These are phyloP conservation scores for Sporormia fimetaria DNA, from an alignment of 495 filamentous ascomycete genomes.

Conservation along the genomic window DNA sequence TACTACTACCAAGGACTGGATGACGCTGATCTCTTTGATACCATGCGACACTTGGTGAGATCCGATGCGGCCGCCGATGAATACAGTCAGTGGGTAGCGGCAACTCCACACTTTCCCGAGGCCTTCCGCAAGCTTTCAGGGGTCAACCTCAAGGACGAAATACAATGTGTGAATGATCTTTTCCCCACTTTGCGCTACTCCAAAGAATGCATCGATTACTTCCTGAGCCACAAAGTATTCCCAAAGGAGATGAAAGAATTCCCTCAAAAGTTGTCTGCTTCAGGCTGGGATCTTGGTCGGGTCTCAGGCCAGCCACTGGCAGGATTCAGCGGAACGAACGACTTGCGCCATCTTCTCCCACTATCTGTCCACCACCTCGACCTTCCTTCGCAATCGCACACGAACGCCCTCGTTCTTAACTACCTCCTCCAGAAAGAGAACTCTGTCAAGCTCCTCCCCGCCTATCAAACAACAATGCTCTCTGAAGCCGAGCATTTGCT, in stretches of 20 bases:
- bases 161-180: constrained; percentile 31
- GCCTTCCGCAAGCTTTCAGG: constrained; percentile 39
- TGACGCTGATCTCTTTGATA: constrained; percentile 40
- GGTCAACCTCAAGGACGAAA: constrained; percentile 49
- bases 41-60: constrained; percentile 41
- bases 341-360: constrained; percentile 48
- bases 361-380: constrained; percentile 46
- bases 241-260: constrained; percentile 54
- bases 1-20: constrained; percentile 59
- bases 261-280: constrained; percentile 52
- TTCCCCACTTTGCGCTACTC: constrained; percentile 44
- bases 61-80: constrained; percentile 43
- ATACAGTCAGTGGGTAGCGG: constrained; percentile 13
- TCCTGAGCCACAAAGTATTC: constrained; percentile 51
- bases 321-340: constrained; percentile 66
- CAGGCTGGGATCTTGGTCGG: constrained; percentile 56
- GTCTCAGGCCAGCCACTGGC: constrained; percentile 41
- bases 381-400: constrained; percentile 44
- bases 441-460: constrained; percentile 6
- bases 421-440: constrained; percentile 49
- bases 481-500: constrained; percentile 37
- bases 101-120: background rate
- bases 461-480: background rate
- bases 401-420: constrained; percentile 52
- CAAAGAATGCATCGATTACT: constrained; percentile 51